A percentile compares a stretch with the other conserved stretches of the same genome.
These are phyloP conservation scores for Pythium phragmitis DNA, from an alignment of 352 stramenopile genomes.

Conservation along the genomic window DNA sequence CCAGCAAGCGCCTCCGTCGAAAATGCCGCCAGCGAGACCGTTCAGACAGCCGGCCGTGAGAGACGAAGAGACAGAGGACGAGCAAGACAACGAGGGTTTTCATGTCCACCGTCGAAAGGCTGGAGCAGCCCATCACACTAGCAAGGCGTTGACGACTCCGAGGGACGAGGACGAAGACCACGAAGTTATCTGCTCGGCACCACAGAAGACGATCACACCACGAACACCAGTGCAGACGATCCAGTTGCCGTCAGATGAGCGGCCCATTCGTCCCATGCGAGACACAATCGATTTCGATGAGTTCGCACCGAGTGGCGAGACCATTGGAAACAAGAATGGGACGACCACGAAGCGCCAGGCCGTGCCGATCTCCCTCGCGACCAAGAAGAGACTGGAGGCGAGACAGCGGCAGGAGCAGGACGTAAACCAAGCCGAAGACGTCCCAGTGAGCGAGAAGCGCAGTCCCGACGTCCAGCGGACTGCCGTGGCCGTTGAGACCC, in stretches of 20 bases:
- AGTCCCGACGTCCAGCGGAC: slow-evolving; percentile 4
- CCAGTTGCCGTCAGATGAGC: slow-evolving; percentile 28
- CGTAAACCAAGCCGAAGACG: neutral
- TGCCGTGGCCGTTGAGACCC: slow-evolving; percentile 10
- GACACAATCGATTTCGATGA: neutral
- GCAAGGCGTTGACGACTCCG: neutral
- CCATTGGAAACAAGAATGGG: neutral
- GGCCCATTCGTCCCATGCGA: slow-evolving; percentile 40
- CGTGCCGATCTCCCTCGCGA: slow-evolving; percentile 38
- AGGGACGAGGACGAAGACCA: neutral
- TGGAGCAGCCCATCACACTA: neutral
- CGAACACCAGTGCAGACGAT: neutral
- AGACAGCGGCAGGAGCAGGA: slow-evolving; percentile 47
- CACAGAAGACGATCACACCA: slow-evolving; percentile 1
- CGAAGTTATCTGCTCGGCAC: no score
- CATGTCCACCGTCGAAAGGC: neutral
- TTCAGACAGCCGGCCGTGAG: neutral
- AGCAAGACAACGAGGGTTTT: neutral
- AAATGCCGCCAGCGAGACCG: neutral
- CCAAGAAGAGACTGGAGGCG: slow-evolving; percentile 61
- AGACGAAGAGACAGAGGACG: neutral
- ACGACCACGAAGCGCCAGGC: neutral
- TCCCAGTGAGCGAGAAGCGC: neutral
- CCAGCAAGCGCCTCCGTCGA: slow-evolving; percentile 13
- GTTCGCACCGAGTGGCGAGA: slow-evolving; percentile 6